Base-by-base conservation (phyloP, 345 rosid species). In the Dimocarpus longan region DNA sequence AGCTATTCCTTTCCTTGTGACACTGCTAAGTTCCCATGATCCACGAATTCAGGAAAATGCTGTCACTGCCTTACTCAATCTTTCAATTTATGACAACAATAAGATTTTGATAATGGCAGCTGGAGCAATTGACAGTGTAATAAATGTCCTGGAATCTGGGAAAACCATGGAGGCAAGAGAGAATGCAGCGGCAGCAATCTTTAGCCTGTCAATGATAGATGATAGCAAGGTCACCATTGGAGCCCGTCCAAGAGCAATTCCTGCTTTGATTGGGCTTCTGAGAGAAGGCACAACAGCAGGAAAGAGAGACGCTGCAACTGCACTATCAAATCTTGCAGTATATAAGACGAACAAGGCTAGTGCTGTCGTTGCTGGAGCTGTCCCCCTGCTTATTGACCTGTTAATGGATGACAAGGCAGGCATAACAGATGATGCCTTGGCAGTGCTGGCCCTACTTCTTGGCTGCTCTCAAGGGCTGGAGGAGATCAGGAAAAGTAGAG, bases 161-260 rank as follows among this genome's bases (percentile, higher is more conserved):
- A 86, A 83, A 81, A 89, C 90, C 7, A 85, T 86, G 93, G 93
- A 89, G 83, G 88, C 91, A 10, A 89, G 89, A 71, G 96, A 89
- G 76, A 90, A 90, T 75, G 93, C 96, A 42, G 91, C 96, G 6
- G 93, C 93, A 22, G 69, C 91, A n/a, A 87, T 92, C 71, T 89
- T 81, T 65, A 92, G 96, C 84, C 80, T 92, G 74, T 86, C 96
- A 10, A 84, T 92, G 76, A 81, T 92, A 6, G 86, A 87, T 22
- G 87, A 88, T 28, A 81, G 81, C 85, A 92, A 89, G 79, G 89
- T 84, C 60, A 73, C 83, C 1, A 90, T 90, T 1, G 93, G 93
- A 26, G 82, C 81, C 4, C 84, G 72, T 65, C 87, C 91, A 0
- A 68, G 82, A 75, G 93, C 89, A 19, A 86, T 90, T 52, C 81